phyloP scores from a whole-genome alignment of 768 basidiomycete genomes.

The Nevesoporus exiguus region DNA sequence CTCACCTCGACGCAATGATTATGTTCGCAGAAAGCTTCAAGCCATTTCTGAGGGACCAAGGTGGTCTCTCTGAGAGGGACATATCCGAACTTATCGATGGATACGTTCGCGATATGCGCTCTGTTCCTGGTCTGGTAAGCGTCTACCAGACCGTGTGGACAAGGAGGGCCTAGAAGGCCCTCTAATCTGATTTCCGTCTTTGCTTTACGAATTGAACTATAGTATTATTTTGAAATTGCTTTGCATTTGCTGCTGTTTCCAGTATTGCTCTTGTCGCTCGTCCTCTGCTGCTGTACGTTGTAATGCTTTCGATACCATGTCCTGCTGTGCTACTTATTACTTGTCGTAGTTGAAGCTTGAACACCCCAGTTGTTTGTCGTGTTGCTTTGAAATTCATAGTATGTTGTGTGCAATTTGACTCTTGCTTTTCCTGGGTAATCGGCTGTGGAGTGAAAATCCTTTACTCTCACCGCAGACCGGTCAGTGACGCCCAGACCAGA shows the following conservation, averaged over 20 bases:
- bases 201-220: background rate
- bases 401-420: no score
- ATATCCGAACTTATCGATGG: constrained; percentile 39
- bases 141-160: constrained; percentile 52
- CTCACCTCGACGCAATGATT: constrained; percentile 37
- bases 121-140: constrained; percentile 45
- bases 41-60: constrained; percentile 42
- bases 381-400: background rate
- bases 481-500: no score
- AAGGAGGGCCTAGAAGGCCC: constrained; percentile 21
- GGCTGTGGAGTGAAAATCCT: no score
- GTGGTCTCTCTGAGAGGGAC: constrained; percentile 35
- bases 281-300: background rate
- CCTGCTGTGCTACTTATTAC: background rate
- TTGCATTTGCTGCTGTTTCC: background rate
- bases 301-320: background rate
- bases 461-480: no score
- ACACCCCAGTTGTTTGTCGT: background rate
- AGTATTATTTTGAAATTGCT: background rate
- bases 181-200: background rate
- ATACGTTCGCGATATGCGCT: constrained; percentile 46
- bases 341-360: background rate
- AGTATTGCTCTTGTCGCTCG: background rate
- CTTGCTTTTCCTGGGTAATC: no score
- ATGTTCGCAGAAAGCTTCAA: constrained; percentile 48